A percentile compares a stretch with the other conserved stretches of the same genome.
Evolutionary conservation across 225 moss, liverwort and hornwort genomes (phyloP).

Genomic region (Antitrichia curtipendula): DNA sequence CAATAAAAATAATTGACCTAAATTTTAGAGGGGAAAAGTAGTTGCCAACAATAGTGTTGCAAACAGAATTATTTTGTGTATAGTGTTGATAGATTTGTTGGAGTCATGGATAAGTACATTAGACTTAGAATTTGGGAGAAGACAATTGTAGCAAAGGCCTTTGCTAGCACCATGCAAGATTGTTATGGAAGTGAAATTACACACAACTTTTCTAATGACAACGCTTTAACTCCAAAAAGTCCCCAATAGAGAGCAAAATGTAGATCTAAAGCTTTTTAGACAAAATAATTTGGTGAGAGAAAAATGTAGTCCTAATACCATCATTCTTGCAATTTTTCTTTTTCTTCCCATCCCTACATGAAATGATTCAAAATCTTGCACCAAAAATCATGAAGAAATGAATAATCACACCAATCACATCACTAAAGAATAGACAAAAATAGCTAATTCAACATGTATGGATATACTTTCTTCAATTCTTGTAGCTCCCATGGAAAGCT

Average conservation of each 20-base stretch:
- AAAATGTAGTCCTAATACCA: neutral
- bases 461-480: neutral
- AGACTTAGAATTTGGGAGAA: neutral
- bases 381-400: neutral
- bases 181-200: neutral
- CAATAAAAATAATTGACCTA: too few relatives aligned
- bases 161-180: neutral
- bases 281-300: neutral
- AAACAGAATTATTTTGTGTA: neutral
- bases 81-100: neutral
- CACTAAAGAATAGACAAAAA: neutral
- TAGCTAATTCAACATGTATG: neutral
- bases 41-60: neutral
- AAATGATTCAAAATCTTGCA: neutral
- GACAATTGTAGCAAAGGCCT: neutral
- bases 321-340: too few relatives aligned
- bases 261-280: neutral
- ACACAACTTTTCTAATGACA: neutral
- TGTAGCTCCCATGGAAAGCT: neutral
- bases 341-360: neutral
- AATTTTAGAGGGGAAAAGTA: too few relatives aligned
- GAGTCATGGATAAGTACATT: too few relatives aligned
- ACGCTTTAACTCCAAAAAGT: neutral
- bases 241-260: too few relatives aligned
- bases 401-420: neutral